Evolutionary conservation across 352 stramenopile genomes (phyloP).

Genomic region (Phytophthora chlamydospora): DNA sequence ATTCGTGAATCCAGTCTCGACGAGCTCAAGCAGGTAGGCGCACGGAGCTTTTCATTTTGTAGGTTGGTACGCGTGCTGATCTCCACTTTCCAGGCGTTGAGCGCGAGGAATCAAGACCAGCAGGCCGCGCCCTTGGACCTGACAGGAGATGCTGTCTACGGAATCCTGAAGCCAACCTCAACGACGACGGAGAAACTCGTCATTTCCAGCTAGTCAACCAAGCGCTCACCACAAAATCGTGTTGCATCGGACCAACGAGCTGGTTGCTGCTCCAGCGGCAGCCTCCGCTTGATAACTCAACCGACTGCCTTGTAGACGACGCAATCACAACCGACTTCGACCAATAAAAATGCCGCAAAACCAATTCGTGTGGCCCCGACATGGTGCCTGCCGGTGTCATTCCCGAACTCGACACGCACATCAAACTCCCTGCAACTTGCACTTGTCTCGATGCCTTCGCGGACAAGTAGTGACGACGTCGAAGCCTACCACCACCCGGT

Average conservation of each 20-base stretch:
- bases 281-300: constrained; percentile 19
- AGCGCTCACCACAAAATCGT: background rate
- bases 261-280: too few relatives aligned
- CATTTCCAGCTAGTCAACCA: constrained; percentile 1
- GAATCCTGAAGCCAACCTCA: constrained; percentile 30
- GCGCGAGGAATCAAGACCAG: constrained; percentile 8
- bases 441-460: background rate
- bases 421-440: background rate
- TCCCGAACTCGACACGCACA: constrained; percentile 6
- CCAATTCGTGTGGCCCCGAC: constrained; percentile 2
- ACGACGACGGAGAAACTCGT: constrained; percentile 49
- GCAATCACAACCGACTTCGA: constrained; percentile 22
- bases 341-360: constrained; percentile 30
- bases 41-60: background rate
- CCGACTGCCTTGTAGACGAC: constrained; percentile 6
- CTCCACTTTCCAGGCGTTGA: constrained; percentile 11
- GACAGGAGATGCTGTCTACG: constrained; percentile 53
- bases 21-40: constrained; percentile 46
- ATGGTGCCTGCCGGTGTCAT: constrained; percentile 4
- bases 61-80: background rate
- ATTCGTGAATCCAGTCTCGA: constrained; percentile 40
- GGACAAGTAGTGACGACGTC: constrained; percentile 17
- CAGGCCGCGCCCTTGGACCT: constrained; percentile 35
- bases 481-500: constrained; percentile 41
- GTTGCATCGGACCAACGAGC: background rate